A percentile compares a stretch with the other conserved stretches of the same genome.
Conservation (phyloP, 345 rosid genomes). For the Noccaea bulbosa region DNA sequence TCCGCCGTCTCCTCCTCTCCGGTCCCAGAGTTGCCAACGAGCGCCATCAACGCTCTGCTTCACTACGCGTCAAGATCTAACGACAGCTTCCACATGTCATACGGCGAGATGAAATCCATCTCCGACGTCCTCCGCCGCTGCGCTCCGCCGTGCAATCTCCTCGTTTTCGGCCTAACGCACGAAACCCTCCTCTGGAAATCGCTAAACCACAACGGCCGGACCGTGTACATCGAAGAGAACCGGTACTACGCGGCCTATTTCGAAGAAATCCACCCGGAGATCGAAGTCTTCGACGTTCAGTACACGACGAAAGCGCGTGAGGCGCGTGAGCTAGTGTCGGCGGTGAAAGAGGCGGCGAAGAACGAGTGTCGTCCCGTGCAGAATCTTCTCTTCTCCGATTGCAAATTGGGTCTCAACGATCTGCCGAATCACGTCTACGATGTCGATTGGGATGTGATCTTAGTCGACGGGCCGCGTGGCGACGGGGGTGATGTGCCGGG, state of each 20-base stretch:
- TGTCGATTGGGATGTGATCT: conserved; percentile 93
- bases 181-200: conserved; percentile 97
- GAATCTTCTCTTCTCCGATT: conserved; percentile 85
- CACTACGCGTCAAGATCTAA: conserved; percentile 87
- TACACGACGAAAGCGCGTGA: conserved; percentile 83
- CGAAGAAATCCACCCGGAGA: conserved; percentile 88
- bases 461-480: conserved; percentile 96
- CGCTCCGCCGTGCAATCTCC: conserved; percentile 82
- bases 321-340: conserved; percentile 57
- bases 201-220: conserved; percentile 83
- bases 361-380: conserved; percentile 94
- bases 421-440: conserved; percentile 93
- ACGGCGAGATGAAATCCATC: conserved; percentile 73
- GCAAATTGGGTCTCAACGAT: conserved; percentile 82
- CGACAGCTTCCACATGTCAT: conserved; percentile 74
- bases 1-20: conserved; percentile 43
- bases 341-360: conserved; percentile 57
- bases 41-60: conserved; percentile 75
- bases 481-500: conserved; percentile 74
- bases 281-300: conserved; percentile 90
- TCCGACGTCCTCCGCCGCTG: conserved; percentile 84
- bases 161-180: conserved; percentile 86
- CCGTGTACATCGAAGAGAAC: conserved; percentile 89
- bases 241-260: conserved; percentile 90
- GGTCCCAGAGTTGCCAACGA: conserved; percentile 55